Percentiles rank a stretch among this genome's conserved stretches.
These are phyloP conservation scores for Porcisia deanei DNA, from an alignment of 208 protist species.

Conservation along the genomic window DNA sequence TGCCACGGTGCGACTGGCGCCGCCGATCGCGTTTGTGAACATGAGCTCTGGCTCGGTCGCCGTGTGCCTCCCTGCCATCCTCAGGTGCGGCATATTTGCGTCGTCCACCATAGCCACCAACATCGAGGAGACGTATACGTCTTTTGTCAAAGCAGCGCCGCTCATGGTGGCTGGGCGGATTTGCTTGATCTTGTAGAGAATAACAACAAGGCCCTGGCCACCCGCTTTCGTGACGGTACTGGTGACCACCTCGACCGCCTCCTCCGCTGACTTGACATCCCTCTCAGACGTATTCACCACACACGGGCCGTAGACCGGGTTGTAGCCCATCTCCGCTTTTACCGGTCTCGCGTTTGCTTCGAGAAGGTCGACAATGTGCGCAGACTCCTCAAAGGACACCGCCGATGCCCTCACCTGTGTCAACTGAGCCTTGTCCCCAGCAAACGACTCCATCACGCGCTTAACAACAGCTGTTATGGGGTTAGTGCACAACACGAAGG, in stretches of 20 bases:
- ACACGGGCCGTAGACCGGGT: slow-evolving; percentile 57
- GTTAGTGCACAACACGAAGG: slow-evolving; percentile 9
- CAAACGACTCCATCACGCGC: slow-evolving; percentile 35
- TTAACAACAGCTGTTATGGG: slow-evolving; percentile 23
- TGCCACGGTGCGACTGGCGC: slow-evolving; percentile 51
- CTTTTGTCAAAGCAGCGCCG: slow-evolving; percentile 5
- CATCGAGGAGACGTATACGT: slow-evolving; percentile 51
- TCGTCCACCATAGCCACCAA: slow-evolving; percentile 40
- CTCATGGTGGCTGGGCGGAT: slow-evolving; percentile 21
- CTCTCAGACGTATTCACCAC: slow-evolving; percentile 52
- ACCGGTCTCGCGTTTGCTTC: slow-evolving; percentile 11
- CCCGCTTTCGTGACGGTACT: slow-evolving; percentile 26
- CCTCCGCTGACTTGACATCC: slow-evolving; percentile 25
- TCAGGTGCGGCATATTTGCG: slow-evolving; percentile 32
- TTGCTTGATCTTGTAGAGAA: slow-evolving; percentile 47
- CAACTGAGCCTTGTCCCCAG: slow-evolving; percentile 28
- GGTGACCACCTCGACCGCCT: slow-evolving; percentile 35
- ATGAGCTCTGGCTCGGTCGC: slow-evolving; percentile 29
- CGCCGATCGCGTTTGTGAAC: slow-evolving; percentile 59
- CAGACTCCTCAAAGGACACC: slow-evolving; percentile 26
- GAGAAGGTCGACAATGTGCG: slow-evolving; percentile 41
- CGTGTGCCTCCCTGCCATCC: slow-evolving; percentile 27
- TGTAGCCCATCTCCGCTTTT: slow-evolving; percentile 45
- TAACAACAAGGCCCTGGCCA: slow-evolving; percentile 31
- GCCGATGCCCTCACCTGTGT: slow-evolving; percentile 33